Evolutionary conservation across 306 rosid species (phyloP).

Genomic region (Cucumis hystrix): DNA sequence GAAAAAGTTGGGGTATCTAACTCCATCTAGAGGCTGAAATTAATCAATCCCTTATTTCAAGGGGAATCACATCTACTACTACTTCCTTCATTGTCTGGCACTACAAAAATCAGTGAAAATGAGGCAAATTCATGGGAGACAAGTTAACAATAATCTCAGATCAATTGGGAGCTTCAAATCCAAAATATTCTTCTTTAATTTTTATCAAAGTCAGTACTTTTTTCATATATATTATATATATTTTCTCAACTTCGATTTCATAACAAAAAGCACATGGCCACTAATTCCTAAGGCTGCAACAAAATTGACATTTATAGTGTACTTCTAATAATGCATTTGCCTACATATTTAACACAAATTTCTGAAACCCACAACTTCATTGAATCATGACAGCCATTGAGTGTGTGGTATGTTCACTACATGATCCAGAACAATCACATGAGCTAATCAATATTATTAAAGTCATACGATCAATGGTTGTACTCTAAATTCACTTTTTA

Average conservation of each 20-base stretch:
- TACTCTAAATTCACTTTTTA: neutral
- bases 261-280: conserved; percentile 32
- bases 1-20: too few relatives aligned
- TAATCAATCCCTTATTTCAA: neutral
- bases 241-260: neutral
- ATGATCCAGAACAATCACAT: conserved; percentile 1
- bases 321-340: neutral
- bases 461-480: neutral
- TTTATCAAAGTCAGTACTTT: neutral
- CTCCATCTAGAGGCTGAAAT: neutral
- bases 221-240: neutral
- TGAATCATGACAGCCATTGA: conserved; percentile 9
- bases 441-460: neutral
- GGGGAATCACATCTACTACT: neutral
- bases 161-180: conserved; percentile 4
- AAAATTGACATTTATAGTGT: neutral
- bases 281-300: conserved; percentile 3
- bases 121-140: conserved; percentile 7
- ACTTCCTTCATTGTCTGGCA: neutral
- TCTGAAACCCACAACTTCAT: neutral
- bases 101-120: neutral
- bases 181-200: conserved; percentile 9
- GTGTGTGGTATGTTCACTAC: conserved; percentile 3
- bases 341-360: neutral
- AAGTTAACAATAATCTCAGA: conserved; percentile 4